Evolutionary conservation across 805 yeast genomes (phyloP).

Genomic region (Scheffersomyces spartinae): DNA sequence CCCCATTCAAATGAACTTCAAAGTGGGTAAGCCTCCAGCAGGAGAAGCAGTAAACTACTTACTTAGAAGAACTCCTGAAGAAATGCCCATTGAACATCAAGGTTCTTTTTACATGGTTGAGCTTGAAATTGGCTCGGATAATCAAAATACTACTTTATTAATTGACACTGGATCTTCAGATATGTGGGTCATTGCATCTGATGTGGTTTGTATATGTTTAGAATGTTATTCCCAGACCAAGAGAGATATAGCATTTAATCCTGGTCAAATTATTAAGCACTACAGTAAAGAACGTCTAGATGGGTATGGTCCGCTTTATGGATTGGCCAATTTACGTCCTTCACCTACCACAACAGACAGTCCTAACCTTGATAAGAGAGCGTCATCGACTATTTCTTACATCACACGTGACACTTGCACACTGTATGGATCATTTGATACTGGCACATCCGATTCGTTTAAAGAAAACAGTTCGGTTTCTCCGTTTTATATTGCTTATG

Average conservation of each 20-base stretch:
- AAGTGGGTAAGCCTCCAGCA: too few species aligned
- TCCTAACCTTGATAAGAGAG: constrained; percentile 4
- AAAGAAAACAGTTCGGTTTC: constrained; percentile 21
- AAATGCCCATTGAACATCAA: constrained; percentile 24
- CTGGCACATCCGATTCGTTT: constrained; percentile 27
- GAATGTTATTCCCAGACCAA: not conserved
- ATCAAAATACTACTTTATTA: constrained; percentile 42
- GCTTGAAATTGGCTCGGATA: constrained; percentile 44
- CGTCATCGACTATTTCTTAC: constrained; percentile 3
- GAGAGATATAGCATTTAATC: constrained; percentile 3
- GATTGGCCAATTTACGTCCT: too few species aligned
- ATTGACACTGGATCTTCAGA: constrained; percentile 76
- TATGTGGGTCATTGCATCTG: constrained; percentile 46
- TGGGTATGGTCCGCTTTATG: too few species aligned
- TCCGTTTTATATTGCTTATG: constrained; percentile 32
- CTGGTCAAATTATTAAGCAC: too few species aligned
- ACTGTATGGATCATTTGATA: constrained; percentile 37
- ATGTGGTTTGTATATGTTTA: constrained; percentile 3
- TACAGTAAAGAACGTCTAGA: too few species aligned
- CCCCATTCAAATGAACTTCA: too few species aligned
- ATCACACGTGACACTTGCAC: constrained; percentile 25
- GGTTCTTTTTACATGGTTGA: constrained; percentile 34
- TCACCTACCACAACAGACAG: too few species aligned
- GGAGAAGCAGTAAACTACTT: constrained; percentile 2
- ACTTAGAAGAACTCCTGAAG: constrained; percentile 11